Conservation (phyloP, 805 yeast species). For the Hanseniaspora vineae region DNA sequence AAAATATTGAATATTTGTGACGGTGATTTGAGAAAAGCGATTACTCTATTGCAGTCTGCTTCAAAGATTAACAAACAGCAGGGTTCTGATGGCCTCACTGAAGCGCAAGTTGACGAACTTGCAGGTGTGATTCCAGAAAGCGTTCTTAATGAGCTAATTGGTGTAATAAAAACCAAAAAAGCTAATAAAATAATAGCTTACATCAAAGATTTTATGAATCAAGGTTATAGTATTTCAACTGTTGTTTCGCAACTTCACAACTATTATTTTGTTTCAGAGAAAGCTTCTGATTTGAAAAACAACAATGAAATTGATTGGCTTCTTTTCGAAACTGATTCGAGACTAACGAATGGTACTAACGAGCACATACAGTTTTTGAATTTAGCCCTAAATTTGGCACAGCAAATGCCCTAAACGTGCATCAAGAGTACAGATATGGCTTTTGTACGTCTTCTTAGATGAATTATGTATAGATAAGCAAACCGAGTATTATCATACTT, state of each 20-base stretch:
- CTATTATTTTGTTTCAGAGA: constrained; percentile 20
- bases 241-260: constrained; percentile 63
- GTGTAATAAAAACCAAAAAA: constrained; percentile 23
- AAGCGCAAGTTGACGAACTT: constrained; percentile 44
- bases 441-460: background rate
- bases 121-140: constrained; percentile 60
- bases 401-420: constrained; percentile 6
- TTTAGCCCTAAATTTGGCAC: constrained; percentile 40
- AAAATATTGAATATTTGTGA: constrained; percentile 59
- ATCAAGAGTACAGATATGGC: constrained; percentile 3
- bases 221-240: constrained; percentile 75
- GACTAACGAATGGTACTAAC: constrained; percentile 73
- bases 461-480: background rate
- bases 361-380: constrained; percentile 76
- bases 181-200: constrained; percentile 24
- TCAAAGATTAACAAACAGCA: constrained; percentile 33
- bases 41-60: constrained; percentile 79
- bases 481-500: background rate
- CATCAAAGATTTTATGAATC: constrained; percentile 39
- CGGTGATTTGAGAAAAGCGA: constrained; percentile 91
- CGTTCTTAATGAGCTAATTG: constrained; percentile 30
- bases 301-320: constrained; percentile 50
- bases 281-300: constrained; percentile 28
- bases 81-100: constrained; percentile 30
- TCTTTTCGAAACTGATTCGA: constrained; percentile 63